Base-by-base conservation (phyloP, 495 filamentous ascomycete species). In the Penicillium roqueforti region DNA sequence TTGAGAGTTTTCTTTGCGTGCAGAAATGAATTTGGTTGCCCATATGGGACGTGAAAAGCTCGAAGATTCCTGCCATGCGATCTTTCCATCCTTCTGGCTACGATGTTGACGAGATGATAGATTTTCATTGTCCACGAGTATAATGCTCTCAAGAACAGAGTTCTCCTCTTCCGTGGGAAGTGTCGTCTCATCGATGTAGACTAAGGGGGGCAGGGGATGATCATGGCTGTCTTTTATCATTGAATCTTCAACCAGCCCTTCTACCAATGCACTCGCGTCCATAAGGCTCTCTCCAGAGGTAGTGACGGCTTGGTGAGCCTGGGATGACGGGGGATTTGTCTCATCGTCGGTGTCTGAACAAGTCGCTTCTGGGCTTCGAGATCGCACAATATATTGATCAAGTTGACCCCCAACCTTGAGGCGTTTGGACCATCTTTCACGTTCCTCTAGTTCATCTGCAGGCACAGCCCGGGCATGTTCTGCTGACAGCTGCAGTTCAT, bases 401-500 rank as follows among this genome's bases (percentile, higher is more conserved):
- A 56, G 59, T 7, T 56, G 66, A 45, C 79, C 78, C 1, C 77
- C 70, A 36, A 60, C 56, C 48, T 81, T 77, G 10, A 88, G 59
- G 6, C 76, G 78, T 11, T 76, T 72, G 25, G 76, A 63, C 83
- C 84, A 88, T 1, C 69, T 54, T 3, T 71, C 68, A 57, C 78
- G 68, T 56, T 86, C 78, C 28, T 81, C 69, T 26, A 80, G 56
- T 14, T 76, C 70, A 31, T 74, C 67, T 4, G 20, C 41, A 5
- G 70, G 68, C 5, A 75, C 55, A 42, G 67, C 69, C 28, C 71
- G 61, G 9, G 83, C 77, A 28, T 68, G 63, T 20, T 74, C 62
- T 10, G 85, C 85, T 42, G 82, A 59, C 28, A 69, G 58, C 54
- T 83, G 80, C 28, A 88, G 57, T 51, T 85, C 83, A 2, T 69